Evolutionary conservation across 352 stramenopile species (phyloP).

Genomic region (Thraustotheca clavata): DNA sequence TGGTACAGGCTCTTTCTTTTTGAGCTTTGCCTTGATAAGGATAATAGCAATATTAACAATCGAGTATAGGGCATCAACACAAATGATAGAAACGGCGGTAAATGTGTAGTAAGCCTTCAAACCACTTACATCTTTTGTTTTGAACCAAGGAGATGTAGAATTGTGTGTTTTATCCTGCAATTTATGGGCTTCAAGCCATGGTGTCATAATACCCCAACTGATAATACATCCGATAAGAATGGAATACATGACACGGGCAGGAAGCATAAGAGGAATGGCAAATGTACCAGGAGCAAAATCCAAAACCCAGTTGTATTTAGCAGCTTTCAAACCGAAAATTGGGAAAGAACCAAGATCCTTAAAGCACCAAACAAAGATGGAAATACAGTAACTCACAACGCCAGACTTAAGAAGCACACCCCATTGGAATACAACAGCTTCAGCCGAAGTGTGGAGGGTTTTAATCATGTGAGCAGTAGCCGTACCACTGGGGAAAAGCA

Average conservation of each 20-base stretch:
- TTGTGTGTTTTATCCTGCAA: too few relatives aligned
- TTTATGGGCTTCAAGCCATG: background rate
- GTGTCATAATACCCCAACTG: constrained; percentile 15
- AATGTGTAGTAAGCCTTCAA: constrained; percentile 21
- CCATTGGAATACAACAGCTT: constrained; percentile 17
- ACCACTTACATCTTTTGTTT: background rate
- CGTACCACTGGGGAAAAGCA: constrained; percentile 7
- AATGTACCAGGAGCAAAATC: constrained; percentile 16
- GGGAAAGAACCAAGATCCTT: constrained; percentile 3
- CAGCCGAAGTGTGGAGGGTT: constrained; percentile 13
- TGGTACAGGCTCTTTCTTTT: background rate
- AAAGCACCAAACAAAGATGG: constrained; percentile 19
- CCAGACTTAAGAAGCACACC: constrained; percentile 11
- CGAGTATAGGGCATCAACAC: constrained; percentile 12
- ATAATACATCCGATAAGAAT: constrained; percentile 5
- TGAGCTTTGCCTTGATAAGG: background rate
- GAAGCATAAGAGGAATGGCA: constrained; percentile 16
- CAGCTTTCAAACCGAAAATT: constrained; percentile 11
- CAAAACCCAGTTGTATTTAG: background rate
- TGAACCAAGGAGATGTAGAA: too few relatives aligned
- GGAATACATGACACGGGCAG: constrained; percentile 13
- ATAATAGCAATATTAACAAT: constrained; percentile 12
- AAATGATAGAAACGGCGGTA: constrained; percentile 15
- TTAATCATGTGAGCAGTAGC: constrained; percentile 16
- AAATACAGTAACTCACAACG: background rate